Evolutionary conservation across 495 filamentous ascomycete genomes (phyloP).

Genomic region (Podospora didyma): DNA sequence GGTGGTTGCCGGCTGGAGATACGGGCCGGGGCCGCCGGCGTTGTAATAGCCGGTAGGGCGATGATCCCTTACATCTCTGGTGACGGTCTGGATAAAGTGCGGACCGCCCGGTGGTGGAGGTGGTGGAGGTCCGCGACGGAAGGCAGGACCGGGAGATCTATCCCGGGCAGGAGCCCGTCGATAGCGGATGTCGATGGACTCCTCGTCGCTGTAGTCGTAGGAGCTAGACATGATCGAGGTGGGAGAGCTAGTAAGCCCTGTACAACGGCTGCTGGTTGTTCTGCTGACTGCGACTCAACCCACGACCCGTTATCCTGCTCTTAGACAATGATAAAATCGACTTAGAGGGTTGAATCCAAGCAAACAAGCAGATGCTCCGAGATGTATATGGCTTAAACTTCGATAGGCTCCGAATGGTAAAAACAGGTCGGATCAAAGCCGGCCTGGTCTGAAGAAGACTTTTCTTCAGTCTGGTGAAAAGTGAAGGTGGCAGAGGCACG

Average conservation of each 20-base stretch:
- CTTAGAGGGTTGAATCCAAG: background rate
- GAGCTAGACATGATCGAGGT: conserved; percentile 17
- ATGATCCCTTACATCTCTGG: conserved; percentile 19
- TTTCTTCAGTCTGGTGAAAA: conserved; percentile 1
- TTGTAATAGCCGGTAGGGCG: conserved; percentile 32
- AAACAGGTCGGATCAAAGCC: background rate
- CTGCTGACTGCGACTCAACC: background rate
- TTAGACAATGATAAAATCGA: background rate
- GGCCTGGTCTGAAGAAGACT: background rate
- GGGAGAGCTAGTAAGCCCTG: background rate
- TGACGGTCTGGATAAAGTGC: conserved; percentile 36
- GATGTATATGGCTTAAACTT: too few species aligned
- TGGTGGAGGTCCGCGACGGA: conserved; percentile 23
- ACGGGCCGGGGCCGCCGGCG: conserved; percentile 14
- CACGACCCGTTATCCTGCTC: background rate
- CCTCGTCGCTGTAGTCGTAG: conserved; percentile 25
- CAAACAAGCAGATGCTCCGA: background rate
- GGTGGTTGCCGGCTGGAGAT: conserved; percentile 34
- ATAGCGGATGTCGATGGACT: conserved; percentile 42
- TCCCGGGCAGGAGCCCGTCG: conserved; percentile 26
- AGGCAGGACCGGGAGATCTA: conserved; percentile 15
- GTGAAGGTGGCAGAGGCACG: conserved; percentile 10
- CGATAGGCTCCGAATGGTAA: too few species aligned
- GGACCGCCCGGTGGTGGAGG: conserved; percentile 26
- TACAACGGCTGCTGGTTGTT: background rate